phyloP scores from a whole-genome alignment of 768 basidiomycete species.

The Gyrodon lividus region DNA sequence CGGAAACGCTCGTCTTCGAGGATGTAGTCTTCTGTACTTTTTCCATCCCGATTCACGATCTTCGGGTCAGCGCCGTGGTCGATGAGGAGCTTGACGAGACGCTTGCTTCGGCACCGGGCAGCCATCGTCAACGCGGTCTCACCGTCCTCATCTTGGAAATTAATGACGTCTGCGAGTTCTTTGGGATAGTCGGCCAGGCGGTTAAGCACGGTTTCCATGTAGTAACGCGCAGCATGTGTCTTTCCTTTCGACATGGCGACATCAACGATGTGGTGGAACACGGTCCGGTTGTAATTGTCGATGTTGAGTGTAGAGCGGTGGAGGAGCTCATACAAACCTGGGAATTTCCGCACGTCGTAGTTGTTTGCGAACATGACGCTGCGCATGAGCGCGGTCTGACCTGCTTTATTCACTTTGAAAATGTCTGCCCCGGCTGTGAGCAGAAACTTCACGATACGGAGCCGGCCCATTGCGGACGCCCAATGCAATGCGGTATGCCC shows the following conservation, averaged over 20 bases:
- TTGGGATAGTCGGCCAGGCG: constrained; percentile 91
- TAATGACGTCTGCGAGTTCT: constrained; percentile 96
- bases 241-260: constrained; percentile 97
- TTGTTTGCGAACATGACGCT: constrained; percentile 99
- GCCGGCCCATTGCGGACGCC: constrained; percentile 98
- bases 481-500: constrained; percentile 96
- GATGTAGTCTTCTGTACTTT: constrained; percentile 98
- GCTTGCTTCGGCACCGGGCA: constrained; percentile 91
- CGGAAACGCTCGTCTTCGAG: constrained; percentile 97
- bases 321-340: constrained; percentile 92
- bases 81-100: constrained; percentile 91
- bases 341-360: constrained; percentile 98
- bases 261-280: constrained; percentile 98
- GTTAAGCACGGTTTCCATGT: constrained; percentile 93
- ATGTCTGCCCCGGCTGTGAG: constrained; percentile 94
- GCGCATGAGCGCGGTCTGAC: constrained; percentile 97
- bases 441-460: constrained; percentile 92
- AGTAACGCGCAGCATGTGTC: constrained; percentile 96
- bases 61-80: constrained; percentile 97
- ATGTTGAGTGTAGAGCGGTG: constrained; percentile 99
- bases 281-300: constrained; percentile 94
- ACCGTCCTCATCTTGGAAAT: constrained; percentile 98
- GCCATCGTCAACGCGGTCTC: constrained; percentile 98
- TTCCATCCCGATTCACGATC: constrained; percentile 90
- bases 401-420: constrained; percentile 94